Evolutionary conservation across 352 stramenopile genomes (phyloP).

Genomic region (Phytophthora boehmeriae): DNA sequence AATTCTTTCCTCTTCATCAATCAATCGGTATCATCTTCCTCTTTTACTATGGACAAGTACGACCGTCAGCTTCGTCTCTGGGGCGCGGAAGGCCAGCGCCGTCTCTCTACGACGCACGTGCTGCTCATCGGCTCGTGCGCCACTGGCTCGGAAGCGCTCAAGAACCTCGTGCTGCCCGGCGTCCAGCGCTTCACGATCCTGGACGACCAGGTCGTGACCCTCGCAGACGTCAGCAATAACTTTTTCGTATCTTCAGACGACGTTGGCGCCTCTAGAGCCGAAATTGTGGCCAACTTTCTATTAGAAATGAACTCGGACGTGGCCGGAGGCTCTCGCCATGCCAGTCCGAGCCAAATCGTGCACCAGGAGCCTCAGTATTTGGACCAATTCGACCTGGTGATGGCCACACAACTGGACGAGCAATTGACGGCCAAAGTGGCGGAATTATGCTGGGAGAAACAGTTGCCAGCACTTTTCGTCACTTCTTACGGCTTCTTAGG

Average conservation of each 20-base stretch:
- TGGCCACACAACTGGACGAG: slow-evolving; percentile 88
- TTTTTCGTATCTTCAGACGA: slow-evolving; percentile 90
- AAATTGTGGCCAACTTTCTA: slow-evolving; percentile 86
- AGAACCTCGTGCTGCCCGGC: slow-evolving; percentile 96
- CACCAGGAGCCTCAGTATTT: slow-evolving; percentile 60
- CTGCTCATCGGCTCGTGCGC: slow-evolving; percentile 92
- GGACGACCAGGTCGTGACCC: slow-evolving; percentile 85
- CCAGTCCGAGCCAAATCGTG: slow-evolving; percentile 58
- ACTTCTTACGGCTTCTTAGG: slow-evolving; percentile 95
- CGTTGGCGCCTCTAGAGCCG: slow-evolving; percentile 71
- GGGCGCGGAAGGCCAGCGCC: slow-evolving; percentile 94
- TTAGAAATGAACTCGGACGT: slow-evolving; percentile 97
- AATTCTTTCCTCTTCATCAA: no score
- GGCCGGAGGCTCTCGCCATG: slow-evolving; percentile 52
- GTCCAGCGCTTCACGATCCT: slow-evolving; percentile 93
- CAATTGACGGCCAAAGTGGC: slow-evolving; percentile 59
- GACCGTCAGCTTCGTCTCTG: slow-evolving; percentile 99
- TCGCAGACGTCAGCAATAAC: slow-evolving; percentile 90
- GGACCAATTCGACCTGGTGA: slow-evolving; percentile 82
- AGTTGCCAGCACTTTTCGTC: slow-evolving; percentile 83
- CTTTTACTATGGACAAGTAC: slow-evolving; percentile 92
- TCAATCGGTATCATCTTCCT: no score
- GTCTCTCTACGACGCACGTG: slow-evolving; percentile 88
- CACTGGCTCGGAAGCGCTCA: slow-evolving; percentile 96
- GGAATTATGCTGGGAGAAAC: slow-evolving; percentile 63